phyloP scores from a whole-genome alignment of 805 yeast genomes.

The Lipomyces mesembrius region DNA sequence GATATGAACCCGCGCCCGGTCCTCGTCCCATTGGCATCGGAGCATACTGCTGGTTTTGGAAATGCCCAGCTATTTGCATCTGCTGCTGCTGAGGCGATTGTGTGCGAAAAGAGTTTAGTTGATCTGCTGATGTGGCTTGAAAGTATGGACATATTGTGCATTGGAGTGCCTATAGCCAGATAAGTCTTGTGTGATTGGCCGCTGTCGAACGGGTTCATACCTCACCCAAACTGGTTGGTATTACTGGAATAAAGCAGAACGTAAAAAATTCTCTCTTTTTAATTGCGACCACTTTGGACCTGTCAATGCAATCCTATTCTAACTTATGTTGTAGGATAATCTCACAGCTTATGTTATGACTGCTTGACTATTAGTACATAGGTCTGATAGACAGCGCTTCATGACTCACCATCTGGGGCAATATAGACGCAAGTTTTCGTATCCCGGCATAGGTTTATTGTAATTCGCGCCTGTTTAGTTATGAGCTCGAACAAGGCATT shows the following conservation, averaged over 20 bases:
- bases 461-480: slow-evolving; percentile 34
- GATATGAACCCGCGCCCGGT: slow-evolving; percentile 22
- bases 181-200: not conserved
- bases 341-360: slow-evolving; percentile 33
- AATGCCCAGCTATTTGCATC: slow-evolving; percentile 7
- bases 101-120: slow-evolving; percentile 16
- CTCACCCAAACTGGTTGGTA: slow-evolving; percentile 42
- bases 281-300: slow-evolving; percentile 17
- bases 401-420: slow-evolving; percentile 42
- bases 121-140: slow-evolving; percentile 8
- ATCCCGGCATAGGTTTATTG: slow-evolving; percentile 37
- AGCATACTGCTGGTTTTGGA: slow-evolving; percentile 17
- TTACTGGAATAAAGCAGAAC: slow-evolving; percentile 43
- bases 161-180: slow-evolving; percentile 15
- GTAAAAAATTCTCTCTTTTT: slow-evolving; percentile 45
- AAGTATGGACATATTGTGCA: slow-evolving; percentile 32
- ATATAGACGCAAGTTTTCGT: slow-evolving; percentile 39
- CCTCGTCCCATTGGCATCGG: slow-evolving; percentile 16
- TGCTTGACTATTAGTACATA: not conserved
- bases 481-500: not conserved
- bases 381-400: not conserved
- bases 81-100: slow-evolving; percentile 13
- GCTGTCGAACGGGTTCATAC: slow-evolving; percentile 7
- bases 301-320: not conserved
- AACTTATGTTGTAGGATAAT: slow-evolving; percentile 32